A percentile compares a stretch with the other conserved stretches of the same genome.
These are phyloP conservation scores for Colletotrichum abscissum DNA, from an alignment of 2,329 filamentous ascomycete species.

Conservation along the genomic window DNA sequence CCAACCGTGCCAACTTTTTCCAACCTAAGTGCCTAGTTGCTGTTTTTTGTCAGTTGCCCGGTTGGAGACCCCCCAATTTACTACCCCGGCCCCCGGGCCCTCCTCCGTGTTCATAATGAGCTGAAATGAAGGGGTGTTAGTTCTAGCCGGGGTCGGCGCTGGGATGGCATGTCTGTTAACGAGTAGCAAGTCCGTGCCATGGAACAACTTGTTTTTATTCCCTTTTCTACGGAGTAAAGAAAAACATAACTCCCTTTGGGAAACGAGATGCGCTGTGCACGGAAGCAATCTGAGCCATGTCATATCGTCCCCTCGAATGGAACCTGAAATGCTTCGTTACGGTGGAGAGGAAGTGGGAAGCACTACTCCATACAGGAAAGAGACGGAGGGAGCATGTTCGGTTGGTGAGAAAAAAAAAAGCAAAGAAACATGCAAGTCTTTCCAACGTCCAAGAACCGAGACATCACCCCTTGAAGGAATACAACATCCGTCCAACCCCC, in stretches of 20 bases:
- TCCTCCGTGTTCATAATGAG: slow-evolving; percentile 5
- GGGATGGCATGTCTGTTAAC: neutral
- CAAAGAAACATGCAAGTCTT: neutral
- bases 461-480: neutral
- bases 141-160: neutral
- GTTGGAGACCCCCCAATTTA: no score
- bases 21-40: neutral
- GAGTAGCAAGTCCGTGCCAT: neutral
- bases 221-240: neutral
- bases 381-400: neutral
- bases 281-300: neutral
- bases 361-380: neutral
- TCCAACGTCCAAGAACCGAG: neutral
- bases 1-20: neutral
- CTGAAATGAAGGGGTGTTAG: slow-evolving; percentile 18
- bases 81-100: no score
- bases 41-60: neutral
- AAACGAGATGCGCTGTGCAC: neutral
- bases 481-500: neutral
- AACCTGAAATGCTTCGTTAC: neutral
- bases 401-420: neutral
- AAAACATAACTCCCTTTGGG: neutral
- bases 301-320: neutral
- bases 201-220: neutral
- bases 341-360: no score